Percentiles rank a stretch among this genome's conserved stretches.
Evolutionary conservation across 2,329 filamentous ascomycete genomes (phyloP).

Genomic region (Fusarium protoensiforme): DNA sequence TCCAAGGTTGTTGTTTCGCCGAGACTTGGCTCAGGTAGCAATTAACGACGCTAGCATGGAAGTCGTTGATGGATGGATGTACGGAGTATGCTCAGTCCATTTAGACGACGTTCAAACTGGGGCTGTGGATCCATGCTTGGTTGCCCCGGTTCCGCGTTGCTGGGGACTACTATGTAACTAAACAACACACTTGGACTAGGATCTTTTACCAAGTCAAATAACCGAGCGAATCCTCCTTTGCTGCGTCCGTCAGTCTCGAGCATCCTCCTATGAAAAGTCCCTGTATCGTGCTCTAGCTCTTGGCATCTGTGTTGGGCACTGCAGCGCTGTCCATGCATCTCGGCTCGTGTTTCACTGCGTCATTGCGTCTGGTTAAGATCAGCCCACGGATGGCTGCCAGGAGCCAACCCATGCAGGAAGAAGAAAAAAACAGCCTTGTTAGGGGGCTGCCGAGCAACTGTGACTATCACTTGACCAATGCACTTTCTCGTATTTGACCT

Average conservation of each 20-base stretch:
- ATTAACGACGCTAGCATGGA: not conserved
- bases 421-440: constrained; percentile 14
- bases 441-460: constrained; percentile 32
- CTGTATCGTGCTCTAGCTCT: constrained; percentile 15
- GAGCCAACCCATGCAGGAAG: constrained; percentile 9
- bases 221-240: not conserved
- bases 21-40: not conserved
- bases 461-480: constrained; percentile 7
- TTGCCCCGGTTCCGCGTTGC: constrained; percentile 27
- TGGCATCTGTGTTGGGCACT: constrained; percentile 13
- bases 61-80: not conserved
- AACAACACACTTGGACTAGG: constrained; percentile 4
- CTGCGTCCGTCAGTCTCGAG: not conserved
- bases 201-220: constrained; percentile 5
- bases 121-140: not conserved
- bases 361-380: constrained; percentile 1
- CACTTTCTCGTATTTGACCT: constrained; percentile 13
- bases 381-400: not conserved
- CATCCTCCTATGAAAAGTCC: constrained; percentile 8
- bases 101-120: not conserved
- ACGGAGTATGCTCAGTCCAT: not conserved
- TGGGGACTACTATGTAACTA: not conserved
- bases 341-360: constrained; percentile 9
- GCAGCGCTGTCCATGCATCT: not conserved
- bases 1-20: not conserved